These are phyloP conservation scores for Lipomyces sp. DNA, from an alignment of 805 yeast genomes.

Conservation along the genomic window DNA sequence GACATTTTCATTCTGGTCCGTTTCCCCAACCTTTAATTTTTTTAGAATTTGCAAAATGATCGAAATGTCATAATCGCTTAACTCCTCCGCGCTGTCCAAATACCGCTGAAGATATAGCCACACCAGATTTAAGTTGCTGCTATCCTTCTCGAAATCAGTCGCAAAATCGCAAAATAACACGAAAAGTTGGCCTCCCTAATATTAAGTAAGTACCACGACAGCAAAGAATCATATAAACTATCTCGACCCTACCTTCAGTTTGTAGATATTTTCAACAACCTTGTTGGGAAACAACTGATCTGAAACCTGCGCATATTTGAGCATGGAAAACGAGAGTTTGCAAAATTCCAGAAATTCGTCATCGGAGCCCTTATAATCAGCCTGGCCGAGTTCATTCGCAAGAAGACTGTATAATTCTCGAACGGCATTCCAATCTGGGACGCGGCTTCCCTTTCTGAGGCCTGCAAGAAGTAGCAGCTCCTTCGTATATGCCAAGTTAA, in stretches of 20 bases:
- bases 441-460: conserved; percentile 41
- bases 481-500: neutral
- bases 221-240: neutral
- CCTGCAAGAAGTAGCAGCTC: conserved; percentile 36
- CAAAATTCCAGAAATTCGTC: conserved; percentile 16
- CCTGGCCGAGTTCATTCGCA: neutral
- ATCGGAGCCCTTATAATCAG: neutral
- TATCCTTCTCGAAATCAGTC: conserved; percentile 3
- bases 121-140: conserved; percentile 1
- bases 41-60: conserved; percentile 6
- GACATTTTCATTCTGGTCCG: neutral
- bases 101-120: conserved; percentile 21
- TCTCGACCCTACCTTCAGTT: neutral
- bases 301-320: conserved; percentile 10
- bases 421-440: conserved; percentile 35
- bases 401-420: conserved; percentile 1
- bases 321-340: conserved; percentile 11
- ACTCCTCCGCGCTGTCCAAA: conserved; percentile 2
- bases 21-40: neutral
- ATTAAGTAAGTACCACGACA: neutral
- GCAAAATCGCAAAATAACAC: conserved; percentile 13
- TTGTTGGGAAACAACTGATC: conserved; percentile 7
- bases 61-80: conserved; percentile 10
- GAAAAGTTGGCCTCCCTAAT: conserved; percentile 5
- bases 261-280: conserved; percentile 11